Conservation (phyloP, 768 basidiomycete genomes). For the Naganishia kalamii region DNA sequence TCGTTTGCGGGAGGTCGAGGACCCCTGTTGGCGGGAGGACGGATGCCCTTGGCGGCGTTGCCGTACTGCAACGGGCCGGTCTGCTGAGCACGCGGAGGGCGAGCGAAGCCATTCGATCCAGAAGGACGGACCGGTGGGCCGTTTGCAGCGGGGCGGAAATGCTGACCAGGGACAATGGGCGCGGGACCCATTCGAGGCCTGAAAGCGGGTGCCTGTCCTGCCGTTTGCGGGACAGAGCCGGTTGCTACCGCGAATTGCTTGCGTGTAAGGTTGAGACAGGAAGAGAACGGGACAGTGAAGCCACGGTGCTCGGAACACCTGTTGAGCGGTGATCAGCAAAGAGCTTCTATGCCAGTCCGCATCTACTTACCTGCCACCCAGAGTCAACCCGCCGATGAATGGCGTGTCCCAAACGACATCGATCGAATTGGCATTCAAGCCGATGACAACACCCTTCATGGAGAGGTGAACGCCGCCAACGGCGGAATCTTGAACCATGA, state of each 20-base stretch:
- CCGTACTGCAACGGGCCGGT: slow-evolving; percentile 34
- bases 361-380: slow-evolving; percentile 58
- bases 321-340: background rate
- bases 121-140: slow-evolving; percentile 37
- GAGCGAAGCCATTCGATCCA: background rate
- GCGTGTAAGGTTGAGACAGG: slow-evolving; percentile 79
- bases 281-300: slow-evolving; percentile 74
- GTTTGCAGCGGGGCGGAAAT: slow-evolving; percentile 55
- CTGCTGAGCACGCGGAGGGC: slow-evolving; percentile 8
- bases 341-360: slow-evolving; percentile 31
- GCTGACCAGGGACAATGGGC: slow-evolving; percentile 59
- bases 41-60: slow-evolving; percentile 42
- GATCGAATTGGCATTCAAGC: slow-evolving; percentile 76
- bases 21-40: slow-evolving; percentile 12
- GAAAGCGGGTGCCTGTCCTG: slow-evolving; percentile 52
- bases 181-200: slow-evolving; percentile 64
- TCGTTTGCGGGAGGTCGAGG: background rate
- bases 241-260: slow-evolving; percentile 78
- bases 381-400: slow-evolving; percentile 85
- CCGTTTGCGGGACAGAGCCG: slow-evolving; percentile 22
- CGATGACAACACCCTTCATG: slow-evolving; percentile 88
- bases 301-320: slow-evolving; percentile 88
- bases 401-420: slow-evolving; percentile 94
- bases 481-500: slow-evolving; percentile 84
- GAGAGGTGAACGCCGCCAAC: slow-evolving; percentile 77